Conservation (phyloP, 805 yeast species). For the Vanderwaltozyma verrucispora region DNA sequence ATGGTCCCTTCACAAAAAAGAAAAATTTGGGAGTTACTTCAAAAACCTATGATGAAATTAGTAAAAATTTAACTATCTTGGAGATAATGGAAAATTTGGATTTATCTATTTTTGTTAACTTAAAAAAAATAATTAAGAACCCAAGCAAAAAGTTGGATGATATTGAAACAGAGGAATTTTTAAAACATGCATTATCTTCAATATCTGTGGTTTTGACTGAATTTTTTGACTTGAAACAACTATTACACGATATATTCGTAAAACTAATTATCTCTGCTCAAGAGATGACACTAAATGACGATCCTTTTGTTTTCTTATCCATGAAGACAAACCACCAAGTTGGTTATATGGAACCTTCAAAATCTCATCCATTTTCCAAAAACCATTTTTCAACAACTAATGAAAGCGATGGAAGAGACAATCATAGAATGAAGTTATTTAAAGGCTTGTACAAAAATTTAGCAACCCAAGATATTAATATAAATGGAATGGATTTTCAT, state of each 20-base stretch:
- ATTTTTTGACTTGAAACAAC: slow-evolving; percentile 62
- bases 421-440: slow-evolving; percentile 11
- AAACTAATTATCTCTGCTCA: slow-evolving; percentile 56
- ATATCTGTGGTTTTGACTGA: slow-evolving; percentile 36
- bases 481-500: slow-evolving; percentile 25
- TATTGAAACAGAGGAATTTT: slow-evolving; percentile 18
- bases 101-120: slow-evolving; percentile 19
- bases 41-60: slow-evolving; percentile 19
- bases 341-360: slow-evolving; percentile 16
- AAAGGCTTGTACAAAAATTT: slow-evolving; percentile 37
- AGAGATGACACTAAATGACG: slow-evolving; percentile 46
- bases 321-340: slow-evolving; percentile 40
- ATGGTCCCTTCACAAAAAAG: background rate
- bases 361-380: background rate
- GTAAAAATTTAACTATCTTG: slow-evolving; percentile 12
- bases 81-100: slow-evolving; percentile 21
- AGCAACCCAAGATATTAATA: slow-evolving; percentile 34
- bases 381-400: background rate
- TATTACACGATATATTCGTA: slow-evolving; percentile 47
- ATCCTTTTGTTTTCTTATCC: slow-evolving; percentile 61
- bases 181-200: slow-evolving; percentile 16
- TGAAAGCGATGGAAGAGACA: background rate
- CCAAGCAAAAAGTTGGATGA: slow-evolving; percentile 7
- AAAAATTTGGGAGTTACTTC: slow-evolving; percentile 15
- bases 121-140: slow-evolving; percentile 14